Conservation (phyloP, 805 yeast genomes). For the Saccharomycopsis microspora region DNA sequence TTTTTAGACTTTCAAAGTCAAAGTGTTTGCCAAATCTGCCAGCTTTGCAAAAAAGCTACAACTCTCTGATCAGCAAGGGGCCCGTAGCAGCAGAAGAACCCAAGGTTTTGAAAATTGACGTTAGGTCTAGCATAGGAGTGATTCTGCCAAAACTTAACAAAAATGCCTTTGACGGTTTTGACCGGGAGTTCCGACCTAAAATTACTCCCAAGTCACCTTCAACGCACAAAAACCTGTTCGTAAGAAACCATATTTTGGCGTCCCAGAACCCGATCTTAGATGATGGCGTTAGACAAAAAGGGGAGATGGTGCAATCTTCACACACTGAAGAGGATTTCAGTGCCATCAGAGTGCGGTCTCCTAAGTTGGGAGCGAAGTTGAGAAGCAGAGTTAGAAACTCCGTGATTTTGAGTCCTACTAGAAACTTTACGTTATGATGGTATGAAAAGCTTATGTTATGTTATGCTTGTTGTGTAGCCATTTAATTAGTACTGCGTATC, state of each 20-base stretch:
- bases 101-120: slow-evolving; percentile 12
- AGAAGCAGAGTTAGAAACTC: not conserved
- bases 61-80: not conserved
- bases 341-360: not conserved
- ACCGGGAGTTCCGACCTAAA: no score
- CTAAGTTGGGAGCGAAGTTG: not conserved
- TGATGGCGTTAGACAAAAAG: no score
- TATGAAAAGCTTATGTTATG: no score
- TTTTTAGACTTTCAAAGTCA: slow-evolving; percentile 54
- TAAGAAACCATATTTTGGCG: no score
- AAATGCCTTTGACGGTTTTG: no score
- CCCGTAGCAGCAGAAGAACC: not conserved
- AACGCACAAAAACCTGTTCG: no score
- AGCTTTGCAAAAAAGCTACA: not conserved
- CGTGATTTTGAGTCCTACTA: not conserved
- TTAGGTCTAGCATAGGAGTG: not conserved
- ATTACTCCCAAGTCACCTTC: no score
- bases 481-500: no score
- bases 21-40: slow-evolving; percentile 29
- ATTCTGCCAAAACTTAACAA: no score
- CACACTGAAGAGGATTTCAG: not conserved
- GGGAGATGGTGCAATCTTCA: no score
- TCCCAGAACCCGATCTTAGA: no score
- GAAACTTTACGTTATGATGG: not conserved
- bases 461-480: no score